Base-by-base conservation (phyloP, 2,329 filamentous ascomycete species). In the Cercospora sojina region DNA sequence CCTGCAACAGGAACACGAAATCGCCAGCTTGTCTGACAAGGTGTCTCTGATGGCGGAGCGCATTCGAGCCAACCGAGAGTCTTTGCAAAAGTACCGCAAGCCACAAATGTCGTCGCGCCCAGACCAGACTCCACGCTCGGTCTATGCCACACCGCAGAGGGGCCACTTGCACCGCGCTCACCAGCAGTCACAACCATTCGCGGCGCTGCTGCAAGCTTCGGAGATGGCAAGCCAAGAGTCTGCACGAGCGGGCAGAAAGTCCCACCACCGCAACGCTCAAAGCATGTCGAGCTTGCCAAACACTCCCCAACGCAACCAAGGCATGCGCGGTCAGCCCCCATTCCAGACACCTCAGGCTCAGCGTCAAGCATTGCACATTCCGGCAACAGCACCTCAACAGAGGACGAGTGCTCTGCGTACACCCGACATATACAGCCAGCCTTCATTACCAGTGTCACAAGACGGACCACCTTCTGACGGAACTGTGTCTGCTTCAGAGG, bases 31-130 rank as follows among this genome's bases (percentile, higher is more conserved):
- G n/a, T 78, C 83, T 2, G 92, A 96, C 73, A 90, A 95, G 75
- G 91, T 92, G 64, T 84, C 88, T 43, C 85, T 91, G 77, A 83
- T 97, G 59, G 87, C 93, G 66, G 91, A 89, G 68, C 89, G 94
- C 20, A 96, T 98, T 70, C 88, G 91, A 49, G 92, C 96, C 77
- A 97, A 97, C 75, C 85, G 94, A 69, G 91, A 96, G 75, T 93
- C 96, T 75, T 88, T 96, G 75, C 86, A 96, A 58, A 89, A 91
- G 74, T 90, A 91, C 72, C 91, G 91, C 1, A 90, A 90, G 13
- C 79, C 77, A 16, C 73, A 74, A 16, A 20, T 56, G 2, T 56
- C 60, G 18, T 64, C 62, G n/a, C 65, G 59, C n/a, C 32, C 60
- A 9, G 60, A 69, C 73, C 78, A 25, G 38, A 65, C 60, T 57